Evolutionary conservation across 805 yeast species (phyloP).

Genomic region (Yamadazyma sp.): DNA sequence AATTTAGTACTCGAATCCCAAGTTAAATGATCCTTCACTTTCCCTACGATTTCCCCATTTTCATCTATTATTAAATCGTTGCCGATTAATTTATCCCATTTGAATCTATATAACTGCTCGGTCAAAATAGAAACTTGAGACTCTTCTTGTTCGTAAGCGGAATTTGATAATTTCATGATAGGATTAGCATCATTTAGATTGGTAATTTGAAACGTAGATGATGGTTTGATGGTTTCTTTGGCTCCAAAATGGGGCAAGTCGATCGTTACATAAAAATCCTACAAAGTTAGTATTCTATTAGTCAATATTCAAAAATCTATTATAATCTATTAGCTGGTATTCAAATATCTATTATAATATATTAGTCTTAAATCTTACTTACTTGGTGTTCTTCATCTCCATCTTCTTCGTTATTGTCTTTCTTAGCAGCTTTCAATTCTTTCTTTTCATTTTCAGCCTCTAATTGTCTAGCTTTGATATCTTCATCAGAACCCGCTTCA

Average conservation of each 20-base stretch:
- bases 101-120: constrained; percentile 61
- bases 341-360: constrained; percentile 12
- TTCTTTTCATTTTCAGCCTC: constrained; percentile 28
- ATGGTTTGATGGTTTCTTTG: constrained; percentile 28
- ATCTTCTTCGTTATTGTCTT: constrained; percentile 17
- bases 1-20: constrained; percentile 27
- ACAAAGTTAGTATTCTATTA: constrained; percentile 19
- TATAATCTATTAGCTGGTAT: constrained; percentile 12
- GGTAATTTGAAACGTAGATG: constrained; percentile 40
- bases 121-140: constrained; percentile 33
- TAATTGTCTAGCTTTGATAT: constrained; percentile 54
- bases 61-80: constrained; percentile 54
- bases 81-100: constrained; percentile 77
- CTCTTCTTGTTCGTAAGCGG: constrained; percentile 18
- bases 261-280: constrained; percentile 34
- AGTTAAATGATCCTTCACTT: constrained; percentile 37
- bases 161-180: constrained; percentile 35
- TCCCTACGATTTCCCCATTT: constrained; percentile 38
- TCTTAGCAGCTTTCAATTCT: constrained; percentile 46
- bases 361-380: constrained; percentile 8
- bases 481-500: constrained; percentile 91
- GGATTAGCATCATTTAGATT: constrained; percentile 31
- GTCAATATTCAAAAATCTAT: background rate
- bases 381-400: too few relatives aligned
- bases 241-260: constrained; percentile 27